Base-by-base conservation (phyloP, 768 basidiomycete species). In the Crucibulum laeve region DNA sequence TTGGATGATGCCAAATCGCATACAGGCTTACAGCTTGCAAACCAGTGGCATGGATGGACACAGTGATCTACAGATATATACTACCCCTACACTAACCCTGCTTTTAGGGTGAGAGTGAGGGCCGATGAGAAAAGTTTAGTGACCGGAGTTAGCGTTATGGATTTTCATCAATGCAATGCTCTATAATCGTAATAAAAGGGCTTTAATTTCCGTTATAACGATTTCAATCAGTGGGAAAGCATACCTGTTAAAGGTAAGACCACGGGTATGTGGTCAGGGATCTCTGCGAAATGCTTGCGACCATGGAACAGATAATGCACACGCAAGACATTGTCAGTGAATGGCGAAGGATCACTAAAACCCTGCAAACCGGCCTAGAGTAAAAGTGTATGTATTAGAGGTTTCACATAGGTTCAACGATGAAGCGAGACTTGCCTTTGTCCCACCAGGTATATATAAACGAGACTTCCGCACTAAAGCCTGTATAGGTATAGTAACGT, bases 301-400 rank as follows among this genome's bases (percentile, higher is more conserved):
- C 80, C 82, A 54, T 76, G 74, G 71, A 94, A 96, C 37, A 76
- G 64, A 64, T 94, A 94, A 35, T 80, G 78, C 28, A 94, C 70
- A 23, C 79, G 71, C 40, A 93, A 65, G 4, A 68, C 68, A 67
- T 94, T 93, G 38, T 74, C 63, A 43, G 76, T 70, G n/a, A 79
- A 80, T 11, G 87, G 82, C 14, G 83, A 82, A 44, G 88, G 87
- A 65, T 95, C 91, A 57, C 79, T 82, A 68, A 96, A 92, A n/a
- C 91, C 91, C 55, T 89, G 82, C 30, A 95, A 70, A 21, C 80
- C 76, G 46, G 80, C 69, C 87, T 87, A 18, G 51, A 30, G 44
- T 40, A 22, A 34, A 34, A 34, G 45, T 34, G 25, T 44, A 23
- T 50, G 18, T 44, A 45, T 41, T 25, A 40, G 43, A 51, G 50